Evolutionary conservation across 345 rosid genomes (phyloP), one percentile per base, ranked within the genome.

Genomic region (Camelina neglecta): DNA sequence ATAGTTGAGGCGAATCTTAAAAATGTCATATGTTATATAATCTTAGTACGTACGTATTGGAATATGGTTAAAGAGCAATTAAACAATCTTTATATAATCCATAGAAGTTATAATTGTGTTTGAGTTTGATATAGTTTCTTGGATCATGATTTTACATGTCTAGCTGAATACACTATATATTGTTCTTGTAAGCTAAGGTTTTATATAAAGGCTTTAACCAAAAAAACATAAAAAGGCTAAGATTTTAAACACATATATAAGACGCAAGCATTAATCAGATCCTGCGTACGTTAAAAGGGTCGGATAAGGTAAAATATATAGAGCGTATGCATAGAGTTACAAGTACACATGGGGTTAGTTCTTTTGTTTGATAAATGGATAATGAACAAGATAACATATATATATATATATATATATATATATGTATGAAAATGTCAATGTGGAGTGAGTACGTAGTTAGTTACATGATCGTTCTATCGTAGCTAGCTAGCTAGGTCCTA

Each of bases 401-500:
- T 18, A 18, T 48, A 59, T 24, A 20, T 36, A 3, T 1, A 53
- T 60, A 69, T 26, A 26, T 18, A 18, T 48, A 59, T 24, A 20
- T 36, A 3, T 1, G 51, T 47, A 7, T 56, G 75, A 61, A 20
- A 49, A 48, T 71, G 15, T 47, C 13, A 11, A 44, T 44, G 10
- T 31, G 31, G 56, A 24, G 3, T 36, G 60, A 49, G 53, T 24
- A 24, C 26, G 26, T 24, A 24, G 26, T 24, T 48, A n/a, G 4
- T 36, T n/a, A 50, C 24, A 29, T 38, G 47, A 65, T 45, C 20
- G 71, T 75, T 5, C 31, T 29, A 29, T 29, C 31, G 31, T 29
- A 21, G 31, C 58, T 75, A 67, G 55, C 18, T 67, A 60, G 79
- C 54, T 69, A 39, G 67, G 62, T 60, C 79, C 77, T 75, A 38